These are phyloP conservation scores for Sphagnum contortum DNA, from an alignment of 225 moss, liverwort and hornwort genomes.

Conservation along the genomic window DNA sequence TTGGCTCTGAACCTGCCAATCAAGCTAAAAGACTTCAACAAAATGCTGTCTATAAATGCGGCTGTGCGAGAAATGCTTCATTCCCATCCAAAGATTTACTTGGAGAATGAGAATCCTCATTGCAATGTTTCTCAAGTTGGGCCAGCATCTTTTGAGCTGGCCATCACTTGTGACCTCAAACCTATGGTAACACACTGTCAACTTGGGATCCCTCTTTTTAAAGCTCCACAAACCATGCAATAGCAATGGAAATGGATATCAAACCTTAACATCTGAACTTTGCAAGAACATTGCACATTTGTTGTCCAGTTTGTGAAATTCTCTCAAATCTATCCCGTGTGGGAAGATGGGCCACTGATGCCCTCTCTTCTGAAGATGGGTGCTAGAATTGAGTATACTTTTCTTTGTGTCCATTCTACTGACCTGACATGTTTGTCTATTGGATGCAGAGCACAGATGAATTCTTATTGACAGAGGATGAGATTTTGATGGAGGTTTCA, in stretches of 20 bases:
- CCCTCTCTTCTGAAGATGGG: not conserved
- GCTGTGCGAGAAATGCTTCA: slow-evolving; percentile 67
- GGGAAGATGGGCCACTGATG: not conserved
- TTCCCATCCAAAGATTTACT: slow-evolving; percentile 40
- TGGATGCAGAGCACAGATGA: slow-evolving; percentile 54
- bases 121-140: slow-evolving; percentile 69
- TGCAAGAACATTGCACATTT: not conserved
- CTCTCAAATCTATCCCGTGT: not conserved
- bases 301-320: not conserved
- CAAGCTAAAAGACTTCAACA: slow-evolving; percentile 53
- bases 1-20: slow-evolving; percentile 68
- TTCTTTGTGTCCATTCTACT: not conserved
- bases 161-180: slow-evolving; percentile 63
- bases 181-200: slow-evolving; percentile 52
- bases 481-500: slow-evolving; percentile 59
- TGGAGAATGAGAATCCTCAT: slow-evolving; percentile 60
- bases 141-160: slow-evolving; percentile 45
- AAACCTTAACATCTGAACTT: not conserved
- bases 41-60: slow-evolving; percentile 53
- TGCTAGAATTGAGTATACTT: not conserved
- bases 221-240: too few relatives aligned
- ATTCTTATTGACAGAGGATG: slow-evolving; percentile 51
- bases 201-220: not conserved
- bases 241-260: not conserved
- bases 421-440: not conserved